These are phyloP conservation scores for Vitis labrusca DNA, from an alignment of 164 flowering plant genomes.

Conservation along the genomic window DNA sequence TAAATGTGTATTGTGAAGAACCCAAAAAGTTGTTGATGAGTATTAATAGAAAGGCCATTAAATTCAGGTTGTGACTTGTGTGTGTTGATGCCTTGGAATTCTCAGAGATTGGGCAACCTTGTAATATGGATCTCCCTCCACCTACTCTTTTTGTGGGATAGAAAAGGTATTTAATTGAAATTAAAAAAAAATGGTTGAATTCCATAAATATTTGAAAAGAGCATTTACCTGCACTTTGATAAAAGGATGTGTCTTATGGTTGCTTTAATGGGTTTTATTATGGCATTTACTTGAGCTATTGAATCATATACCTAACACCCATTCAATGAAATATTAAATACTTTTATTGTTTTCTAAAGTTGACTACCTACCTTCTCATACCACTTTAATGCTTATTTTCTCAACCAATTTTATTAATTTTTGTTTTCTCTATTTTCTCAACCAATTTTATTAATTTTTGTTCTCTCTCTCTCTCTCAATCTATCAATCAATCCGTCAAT, in stretches of 20 bases:
- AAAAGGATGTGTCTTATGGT: conserved; percentile 14
- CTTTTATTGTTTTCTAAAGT: conserved; percentile 12
- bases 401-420: no score
- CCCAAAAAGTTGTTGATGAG: not conserved
- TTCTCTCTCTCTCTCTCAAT: no score
- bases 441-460: not conserved
- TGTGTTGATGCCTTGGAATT: conserved; percentile 13
- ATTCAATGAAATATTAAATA: conserved; percentile 21
- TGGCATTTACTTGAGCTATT: conserved; percentile 18
- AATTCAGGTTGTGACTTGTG: conserved; percentile 12
- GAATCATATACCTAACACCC: conserved; percentile 35
- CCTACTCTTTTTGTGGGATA: not conserved
- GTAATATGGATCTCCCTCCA: no score
- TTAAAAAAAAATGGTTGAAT: conserved; percentile 7
- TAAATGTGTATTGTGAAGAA: no score
- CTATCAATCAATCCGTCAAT: no score
- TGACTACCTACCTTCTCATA: conserved; percentile 21
- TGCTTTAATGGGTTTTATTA: conserved; percentile 20
- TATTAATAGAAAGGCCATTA: conserved; percentile 3
- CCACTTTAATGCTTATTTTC: conserved; percentile 2
- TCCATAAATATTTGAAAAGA: conserved; percentile 35
- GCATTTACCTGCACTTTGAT: conserved; percentile 28
- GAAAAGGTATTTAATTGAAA: not conserved
- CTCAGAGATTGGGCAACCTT: not conserved
- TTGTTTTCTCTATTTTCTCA: not conserved